Evolutionary conservation across 129 eudicot genomes (phyloP), one percentile per base, ranked within the genome.

Genomic region (Lactuca sativa): DNA sequence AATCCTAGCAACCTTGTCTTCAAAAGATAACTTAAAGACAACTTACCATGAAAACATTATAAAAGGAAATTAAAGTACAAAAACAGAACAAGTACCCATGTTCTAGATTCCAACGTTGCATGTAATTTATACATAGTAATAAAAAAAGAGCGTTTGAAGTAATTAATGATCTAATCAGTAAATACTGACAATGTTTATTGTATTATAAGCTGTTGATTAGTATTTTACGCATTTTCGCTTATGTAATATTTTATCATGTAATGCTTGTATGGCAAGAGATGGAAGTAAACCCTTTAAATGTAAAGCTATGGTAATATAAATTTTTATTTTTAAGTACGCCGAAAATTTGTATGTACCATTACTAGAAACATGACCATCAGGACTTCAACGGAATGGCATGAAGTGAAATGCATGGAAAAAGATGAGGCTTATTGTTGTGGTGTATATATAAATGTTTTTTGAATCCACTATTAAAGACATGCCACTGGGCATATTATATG

Each of bases 1-100:
- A 77, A 69, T 77, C 60, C 71, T 77, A 77, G 71, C 71, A 71
- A 69, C 66, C 81, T 77, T 69, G 76, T 37, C 54, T 72, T 72
- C 63, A 72, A 72, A 70, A 52, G 70, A 70, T 59, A 77, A 69
- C 52, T 69, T 69, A 62, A 17, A 62, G 60, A 37, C 31, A 48
- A 48, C 33, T 48, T 47, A 60, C 60, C 57, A 69, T 62, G 65
- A 38, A 71, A 70, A 76, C 75, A 71, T 77, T 77, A 62, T 15
- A 69, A 76, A 62, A 62, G 71, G 70, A 77, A 69, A 70, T 69
- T 33, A 71, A 69, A 69, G 81, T 77, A 77, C 76, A 77, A 21
- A 69, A 69, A 55, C 15, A 55, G 61, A 69, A 77, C 59, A 77
- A 62, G 60, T 69, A 60, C 76, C 71, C 75, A 76, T 69, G 70